phyloP scores from a whole-genome alignment of 352 stramenopile species.

The Phytophthora meadii region DNA sequence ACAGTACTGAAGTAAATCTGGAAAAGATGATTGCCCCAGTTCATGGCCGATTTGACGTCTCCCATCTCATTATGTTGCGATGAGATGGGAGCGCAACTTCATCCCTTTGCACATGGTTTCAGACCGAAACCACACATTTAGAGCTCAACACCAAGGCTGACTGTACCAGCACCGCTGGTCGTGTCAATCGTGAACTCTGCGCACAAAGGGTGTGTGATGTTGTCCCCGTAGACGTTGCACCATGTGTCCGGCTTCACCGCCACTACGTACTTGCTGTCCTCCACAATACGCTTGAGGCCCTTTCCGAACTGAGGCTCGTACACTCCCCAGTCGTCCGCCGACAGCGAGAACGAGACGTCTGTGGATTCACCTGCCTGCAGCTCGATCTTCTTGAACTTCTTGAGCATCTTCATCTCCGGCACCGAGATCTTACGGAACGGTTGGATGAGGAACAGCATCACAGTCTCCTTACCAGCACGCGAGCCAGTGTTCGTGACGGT shows the following conservation, averaged over 20 bases:
- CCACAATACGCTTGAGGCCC: background rate
- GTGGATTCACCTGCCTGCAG: background rate
- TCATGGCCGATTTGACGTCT: too few species aligned
- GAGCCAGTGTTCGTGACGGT: background rate
- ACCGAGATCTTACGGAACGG: conserved; percentile 1
- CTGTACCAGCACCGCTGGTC: background rate
- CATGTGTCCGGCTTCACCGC: background rate
- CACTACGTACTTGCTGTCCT: background rate
- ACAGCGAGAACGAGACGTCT: background rate
- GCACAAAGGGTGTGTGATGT: background rate
- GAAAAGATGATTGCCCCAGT: too few species aligned
- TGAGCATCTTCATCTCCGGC: conserved; percentile 1
- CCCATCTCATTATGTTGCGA: too few species aligned
- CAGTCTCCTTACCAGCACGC: background rate
- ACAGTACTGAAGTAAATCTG: too few species aligned
- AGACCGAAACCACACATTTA: background rate
- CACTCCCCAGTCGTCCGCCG: background rate
- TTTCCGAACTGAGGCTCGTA: background rate
- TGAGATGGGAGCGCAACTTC: too few species aligned
- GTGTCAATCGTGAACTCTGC: background rate
- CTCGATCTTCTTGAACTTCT: conserved; percentile 1
- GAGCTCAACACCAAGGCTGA: background rate
- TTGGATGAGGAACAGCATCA: conserved; percentile 1
- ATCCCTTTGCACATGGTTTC: too few species aligned
- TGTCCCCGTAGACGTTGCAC: background rate